Base-by-base conservation (phyloP, 495 filamentous ascomycete species). In the Terfezia boudieri region DNA sequence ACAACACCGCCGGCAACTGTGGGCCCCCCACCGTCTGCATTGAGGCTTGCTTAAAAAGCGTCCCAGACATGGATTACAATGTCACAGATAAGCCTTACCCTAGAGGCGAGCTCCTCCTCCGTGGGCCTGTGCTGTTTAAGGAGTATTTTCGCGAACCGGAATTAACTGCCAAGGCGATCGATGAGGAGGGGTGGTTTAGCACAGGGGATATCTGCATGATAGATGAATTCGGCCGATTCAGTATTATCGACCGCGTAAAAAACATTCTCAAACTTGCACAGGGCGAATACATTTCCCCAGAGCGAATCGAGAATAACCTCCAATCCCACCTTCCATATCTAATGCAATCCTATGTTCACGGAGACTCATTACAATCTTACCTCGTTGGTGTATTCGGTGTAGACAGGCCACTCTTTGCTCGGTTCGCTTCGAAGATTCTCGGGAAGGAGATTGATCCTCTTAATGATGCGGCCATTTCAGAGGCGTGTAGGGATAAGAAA, bases 201-300 rank as follows among this genome's bases (percentile, higher is more conserved):
- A 95, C 90, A 1, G 90, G 90, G 20, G 90, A 98, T 62, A 88
- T 98, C 49, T 82, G 76, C 62, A 74, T 75, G 16, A 71, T 98
- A 32, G 90, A 98, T 66, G 77, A 77, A 52, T 68, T 82, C 61
- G 90, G 90, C 55, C 84, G 92, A 55, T 83, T 96, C 71, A 78
- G 76, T 60, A 88, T 98, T 68, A 81, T 98, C 61, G 90, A 98
- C 69, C 86, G 90, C 58, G 81, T 86, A 62, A 98, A 98, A 81
- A 96, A 98, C 46, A 84, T 96, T 14, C 80, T 98, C 64, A 98
- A 98, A 76, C 76, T 98, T 48, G 83, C 90, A 0, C 90, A 98
- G 67, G 90, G 90, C 66, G 90, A 98, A 71, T 98, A 98, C 67
- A 84, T 98, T 60, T 95, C 87, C 35, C 90, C 90, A 23, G 90